Evolutionary conservation across 768 basidiomycete species (phyloP), one percentile per base, ranked within the genome.

Genomic region (Russula ochroleuca): DNA sequence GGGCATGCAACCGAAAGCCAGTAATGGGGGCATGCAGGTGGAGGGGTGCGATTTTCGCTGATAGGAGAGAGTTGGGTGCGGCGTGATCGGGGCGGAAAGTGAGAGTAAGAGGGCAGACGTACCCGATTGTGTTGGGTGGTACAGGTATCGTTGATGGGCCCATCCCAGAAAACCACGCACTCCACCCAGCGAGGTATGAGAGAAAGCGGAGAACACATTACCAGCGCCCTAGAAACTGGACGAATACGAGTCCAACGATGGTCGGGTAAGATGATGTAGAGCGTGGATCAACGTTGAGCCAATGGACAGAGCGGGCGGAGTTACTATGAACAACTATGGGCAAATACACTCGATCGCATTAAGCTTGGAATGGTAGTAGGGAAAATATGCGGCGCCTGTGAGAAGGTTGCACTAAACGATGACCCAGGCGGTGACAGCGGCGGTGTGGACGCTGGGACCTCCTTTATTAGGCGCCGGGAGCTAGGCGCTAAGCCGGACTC

Each of bases 381-480:
- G 38, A 66, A 66, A 3, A 64, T 49, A 33, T 52, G 63, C 8
- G 63, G 65, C 6, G 56, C 65, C 5, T 65, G 62, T 2, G 62
- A 49, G 65, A 64, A 66, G 17, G 45, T 37, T 21, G 62, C 19
- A 33, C 55, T 50, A 57, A 66, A 66, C 1, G 63, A 49, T 2
- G 59, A n/a, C n/a, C n/a, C n/a, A n/a, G n/a, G n/a, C n/a, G n/a
- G n/a, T n/a, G n/a, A n/a, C n/a, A n/a, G n/a, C n/a, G n/a, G 31
- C 37, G 52, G 47, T 14, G 37, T 4, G 31, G 33, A 54, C 3
- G 57, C 11, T 3, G 57, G 51, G 21, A 54, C 47, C 63, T 58
- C 63, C 59, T n/a, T 51, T 28, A 54, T 31, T 49, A 23, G 52
- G 57, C 28, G 57, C 37, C 5, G n/a, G n/a, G n/a, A n/a, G n/a